Base-by-base conservation (phyloP, 208 protist species). In the Leishmania guyanensis region DNA sequence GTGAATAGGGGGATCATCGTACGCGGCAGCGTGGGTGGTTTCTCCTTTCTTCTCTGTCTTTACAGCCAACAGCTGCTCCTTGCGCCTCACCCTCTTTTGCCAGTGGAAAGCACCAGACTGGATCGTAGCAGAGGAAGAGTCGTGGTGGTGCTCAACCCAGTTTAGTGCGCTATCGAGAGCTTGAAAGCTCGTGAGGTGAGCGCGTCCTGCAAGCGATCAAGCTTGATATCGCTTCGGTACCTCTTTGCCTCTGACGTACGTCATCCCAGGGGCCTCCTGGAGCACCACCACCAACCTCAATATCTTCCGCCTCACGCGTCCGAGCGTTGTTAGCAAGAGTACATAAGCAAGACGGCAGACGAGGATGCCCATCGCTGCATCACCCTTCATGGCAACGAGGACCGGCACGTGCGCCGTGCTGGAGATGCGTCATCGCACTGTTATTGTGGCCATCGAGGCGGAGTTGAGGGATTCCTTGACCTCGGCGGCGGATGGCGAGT, bases 381-480 rank as follows among this genome's bases (percentile, higher is more conserved):
- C 78, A 20, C 73, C 83, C 5, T 80, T 83, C 10, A 79, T 84
- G 78, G 76, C 22, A 20, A 60, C 74, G 73, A 54, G 78, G 70
- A 79, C 62, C 36, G 84, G 77, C 36, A 36, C 58, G 46, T 80
- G 79, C 17, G 76, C 79, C n/a, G 71, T 82, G 39, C 46, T 82
- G 20, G 77, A 64, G 36, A 20, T 84, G 65, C 75, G 54, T 5
- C 80, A 82, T 48, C 84, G 80, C 62, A 79, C 72, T 20, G 75
- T 82, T 5, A 26, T 87, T 33, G 58, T 58, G 43, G 69, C 75
- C 46, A 36, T 87, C 26, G 77, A 81, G 26, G 84, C 80, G 20
- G 58, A 74, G 29, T 20, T 83, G 51, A 74, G 39, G 6, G 29
- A 33, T 33, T 54, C 75, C 1, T 70, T 48, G 79, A 73, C 50